These are phyloP conservation scores for Taxillus chinensis DNA, from an alignment of 164 flowering plant genomes.

Conservation along the genomic window DNA sequence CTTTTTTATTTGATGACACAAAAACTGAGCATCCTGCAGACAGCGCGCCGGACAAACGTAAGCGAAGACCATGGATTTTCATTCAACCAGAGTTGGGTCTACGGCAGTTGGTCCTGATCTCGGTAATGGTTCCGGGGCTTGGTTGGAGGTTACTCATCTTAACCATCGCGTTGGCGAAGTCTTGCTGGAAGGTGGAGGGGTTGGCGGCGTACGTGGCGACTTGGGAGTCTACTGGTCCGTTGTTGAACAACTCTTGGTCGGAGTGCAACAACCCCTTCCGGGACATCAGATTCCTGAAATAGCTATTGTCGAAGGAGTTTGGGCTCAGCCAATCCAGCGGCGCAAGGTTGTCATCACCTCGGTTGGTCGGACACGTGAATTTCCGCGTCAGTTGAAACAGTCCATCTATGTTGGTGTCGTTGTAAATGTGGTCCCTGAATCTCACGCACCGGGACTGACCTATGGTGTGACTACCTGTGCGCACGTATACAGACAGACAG, in stretches of 20 bases:
- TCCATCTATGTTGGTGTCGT: conserved; percentile 29
- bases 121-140: no score
- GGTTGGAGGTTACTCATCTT: no score
- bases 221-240: conserved; percentile 15
- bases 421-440: conserved; percentile 31
- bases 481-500: background rate
- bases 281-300: conserved; percentile 33
- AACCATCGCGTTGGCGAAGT: no score
- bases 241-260: conserved; percentile 28
- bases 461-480: conserved; percentile 38
- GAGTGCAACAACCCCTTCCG: conserved; percentile 30
- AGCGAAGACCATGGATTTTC: no score
- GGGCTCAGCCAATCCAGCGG: conserved; percentile 44
- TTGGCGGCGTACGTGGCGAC: conserved; percentile 16
- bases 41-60: no score
- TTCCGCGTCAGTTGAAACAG: conserved; percentile 24
- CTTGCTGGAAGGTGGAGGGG: conserved; percentile 5
- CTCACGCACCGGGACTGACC: conserved; percentile 38
- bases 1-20: no score
- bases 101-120: no score
- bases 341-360: conserved; percentile 24
- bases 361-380: conserved; percentile 19
- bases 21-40: no score
- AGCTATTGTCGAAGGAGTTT: conserved; percentile 31
- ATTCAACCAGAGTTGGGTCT: no score